Evolutionary conservation across 345 rosid species (phyloP).

Genomic region (Eutrema japonicum): DNA sequence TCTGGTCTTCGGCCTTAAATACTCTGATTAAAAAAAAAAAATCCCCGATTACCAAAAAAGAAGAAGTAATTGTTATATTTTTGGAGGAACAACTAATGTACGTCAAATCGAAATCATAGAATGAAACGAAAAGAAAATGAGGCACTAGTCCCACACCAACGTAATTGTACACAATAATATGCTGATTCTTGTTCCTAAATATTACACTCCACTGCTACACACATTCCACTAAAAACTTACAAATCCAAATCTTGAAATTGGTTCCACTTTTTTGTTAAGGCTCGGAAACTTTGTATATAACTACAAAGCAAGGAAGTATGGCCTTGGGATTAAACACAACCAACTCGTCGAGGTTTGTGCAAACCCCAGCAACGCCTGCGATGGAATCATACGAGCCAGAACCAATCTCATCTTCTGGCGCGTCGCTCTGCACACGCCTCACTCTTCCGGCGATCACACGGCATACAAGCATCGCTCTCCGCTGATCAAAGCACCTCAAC

Average conservation of each 20-base stretch:
- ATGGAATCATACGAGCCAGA: slow-evolving; percentile 67
- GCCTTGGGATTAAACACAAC: slow-evolving; percentile 72
- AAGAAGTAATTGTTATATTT: neutral
- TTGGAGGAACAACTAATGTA: slow-evolving; percentile 3
- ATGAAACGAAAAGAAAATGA: neutral
- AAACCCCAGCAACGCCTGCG: slow-evolving; percentile 60
- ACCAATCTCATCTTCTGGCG: slow-evolving; percentile 46
- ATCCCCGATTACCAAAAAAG: neutral
- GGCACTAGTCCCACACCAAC: neutral
- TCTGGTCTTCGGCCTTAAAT: too few relatives aligned
- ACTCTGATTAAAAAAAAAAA: too few relatives aligned
- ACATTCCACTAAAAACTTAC: slow-evolving; percentile 17
- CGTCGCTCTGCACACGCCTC: slow-evolving; percentile 54
- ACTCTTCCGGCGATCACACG: slow-evolving; percentile 86
- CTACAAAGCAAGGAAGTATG: slow-evolving; percentile 84
- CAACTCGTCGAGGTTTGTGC: slow-evolving; percentile 71
- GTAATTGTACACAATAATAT: slow-evolving; percentile 16
- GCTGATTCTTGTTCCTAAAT: neutral
- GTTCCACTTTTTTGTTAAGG: neutral
- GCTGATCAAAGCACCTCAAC: slow-evolving; percentile 52
- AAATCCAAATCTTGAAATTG: slow-evolving; percentile 7
- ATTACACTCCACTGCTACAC: slow-evolving; percentile 11
- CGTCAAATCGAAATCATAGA: neutral
- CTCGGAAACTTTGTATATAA: slow-evolving; percentile 56
- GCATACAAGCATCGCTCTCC: slow-evolving; percentile 83